A percentile compares a stretch with the other conserved stretches of the same genome.
phyloP scores from a whole-genome alignment of 1,284 basidiomycete species.

The Malassezia japonica region DNA sequence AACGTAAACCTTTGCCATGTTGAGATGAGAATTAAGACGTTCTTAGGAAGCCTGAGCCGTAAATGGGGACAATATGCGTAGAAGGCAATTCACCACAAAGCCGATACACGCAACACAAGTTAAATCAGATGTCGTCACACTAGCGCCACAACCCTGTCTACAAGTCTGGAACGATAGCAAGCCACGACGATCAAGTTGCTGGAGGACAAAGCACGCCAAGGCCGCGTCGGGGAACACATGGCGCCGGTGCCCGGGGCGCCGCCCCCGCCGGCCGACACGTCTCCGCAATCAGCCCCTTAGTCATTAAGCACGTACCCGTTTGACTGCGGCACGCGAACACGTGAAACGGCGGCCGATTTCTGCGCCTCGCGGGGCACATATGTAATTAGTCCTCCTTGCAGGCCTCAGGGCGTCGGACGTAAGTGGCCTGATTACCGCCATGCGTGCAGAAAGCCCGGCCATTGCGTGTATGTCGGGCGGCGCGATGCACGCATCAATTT shows the following conservation, averaged over 20 bases:
- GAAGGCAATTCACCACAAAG: background rate
- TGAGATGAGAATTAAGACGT: constrained; percentile 12
- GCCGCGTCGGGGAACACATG: background rate
- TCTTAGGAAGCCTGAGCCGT: too few relatives aligned
- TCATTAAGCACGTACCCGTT: background rate
- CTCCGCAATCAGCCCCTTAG: background rate
- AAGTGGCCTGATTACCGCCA: too few relatives aligned
- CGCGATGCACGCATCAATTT: too few relatives aligned
- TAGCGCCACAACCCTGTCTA: background rate
- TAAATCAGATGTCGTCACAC: background rate
- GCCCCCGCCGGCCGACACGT: background rate
- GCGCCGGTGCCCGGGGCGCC: background rate
- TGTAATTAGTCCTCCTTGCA: too few relatives aligned
- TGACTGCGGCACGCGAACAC: too few relatives aligned
- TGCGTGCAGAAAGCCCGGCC: too few relatives aligned
- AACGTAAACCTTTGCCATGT: constrained; percentile 48
- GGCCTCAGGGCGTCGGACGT: too few relatives aligned
- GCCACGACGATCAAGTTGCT: constrained; percentile 3
- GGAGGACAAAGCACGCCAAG: background rate
- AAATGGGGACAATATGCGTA: too few relatives aligned
- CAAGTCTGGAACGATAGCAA: background rate
- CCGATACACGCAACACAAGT: background rate
- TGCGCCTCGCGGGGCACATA: too few relatives aligned
- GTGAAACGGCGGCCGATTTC: too few relatives aligned
- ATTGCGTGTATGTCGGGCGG: too few relatives aligned